Conservation (phyloP, 805 yeast species). For the Candida verbasci region DNA sequence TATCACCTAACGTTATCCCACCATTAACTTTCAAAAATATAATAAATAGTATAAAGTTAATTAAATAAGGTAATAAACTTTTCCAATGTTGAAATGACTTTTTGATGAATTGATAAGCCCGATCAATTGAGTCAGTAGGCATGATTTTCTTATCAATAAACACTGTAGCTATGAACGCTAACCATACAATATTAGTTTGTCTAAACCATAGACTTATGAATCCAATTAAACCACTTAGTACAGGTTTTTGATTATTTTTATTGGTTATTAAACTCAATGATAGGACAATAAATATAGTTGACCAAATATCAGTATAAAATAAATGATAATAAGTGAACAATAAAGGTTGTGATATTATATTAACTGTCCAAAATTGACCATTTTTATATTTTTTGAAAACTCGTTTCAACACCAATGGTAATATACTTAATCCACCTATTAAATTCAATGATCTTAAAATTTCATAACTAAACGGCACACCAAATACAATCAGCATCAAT, state of each 20-base stretch:
- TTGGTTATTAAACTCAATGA: slow-evolving; percentile 46
- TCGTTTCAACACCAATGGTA: slow-evolving; percentile 43
- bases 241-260: slow-evolving; percentile 16
- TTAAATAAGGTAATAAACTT: slow-evolving; percentile 43
- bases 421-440: slow-evolving; percentile 54
- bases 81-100: slow-evolving; percentile 16
- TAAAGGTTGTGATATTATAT: slow-evolving; percentile 56
- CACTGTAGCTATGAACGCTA: slow-evolving; percentile 52
- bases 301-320: slow-evolving; percentile 94
- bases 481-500: slow-evolving; percentile 17
- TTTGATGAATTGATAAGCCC: slow-evolving; percentile 12
- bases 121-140: not conserved
- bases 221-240: slow-evolving; percentile 50
- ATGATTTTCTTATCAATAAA: slow-evolving; percentile 44
- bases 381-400: slow-evolving; percentile 9
- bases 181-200: slow-evolving; percentile 92
- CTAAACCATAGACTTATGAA: slow-evolving; percentile 68
- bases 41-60: slow-evolving; percentile 51
- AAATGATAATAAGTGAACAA: slow-evolving; percentile 68
- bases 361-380: slow-evolving; percentile 22
- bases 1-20: slow-evolving; percentile 90
- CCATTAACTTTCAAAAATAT: slow-evolving; percentile 63
- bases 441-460: slow-evolving; percentile 49
- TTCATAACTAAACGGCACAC: slow-evolving; percentile 14
- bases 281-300: slow-evolving; percentile 62